These are phyloP conservation scores for Coemansia sp. DNA, from an alignment of 192 early-diverging fungal species.

Conservation along the genomic window DNA sequence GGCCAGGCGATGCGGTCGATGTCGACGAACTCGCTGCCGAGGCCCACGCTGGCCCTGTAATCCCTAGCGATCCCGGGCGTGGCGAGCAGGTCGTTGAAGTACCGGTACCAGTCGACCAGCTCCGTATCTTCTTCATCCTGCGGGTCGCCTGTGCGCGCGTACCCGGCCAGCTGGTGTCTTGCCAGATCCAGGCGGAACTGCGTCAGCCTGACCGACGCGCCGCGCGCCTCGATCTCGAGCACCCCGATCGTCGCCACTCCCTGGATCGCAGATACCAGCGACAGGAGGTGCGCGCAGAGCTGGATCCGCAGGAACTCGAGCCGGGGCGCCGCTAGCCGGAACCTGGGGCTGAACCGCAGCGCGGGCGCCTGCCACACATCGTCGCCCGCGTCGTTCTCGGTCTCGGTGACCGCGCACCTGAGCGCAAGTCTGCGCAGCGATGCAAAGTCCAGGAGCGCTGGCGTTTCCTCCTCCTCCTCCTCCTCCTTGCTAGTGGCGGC, in stretches of 20 bases:
- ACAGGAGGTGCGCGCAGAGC: neutral
- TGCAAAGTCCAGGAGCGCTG: neutral
- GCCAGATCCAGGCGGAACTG: neutral
- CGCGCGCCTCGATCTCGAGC: neutral
- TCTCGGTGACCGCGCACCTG: neutral
- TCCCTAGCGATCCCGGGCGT: neutral
- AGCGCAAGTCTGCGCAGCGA: neutral
- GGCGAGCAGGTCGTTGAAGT: neutral
- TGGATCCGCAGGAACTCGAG: neutral
- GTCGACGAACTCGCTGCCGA: neutral
- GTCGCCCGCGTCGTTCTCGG: neutral
- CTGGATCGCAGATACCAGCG: neutral
- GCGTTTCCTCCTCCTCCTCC: too few species aligned
- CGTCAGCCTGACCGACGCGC: neutral
- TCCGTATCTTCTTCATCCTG: neutral
- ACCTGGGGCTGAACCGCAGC: neutral
- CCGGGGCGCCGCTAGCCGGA: neutral
- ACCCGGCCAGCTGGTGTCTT: neutral
- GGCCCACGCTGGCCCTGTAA: neutral
- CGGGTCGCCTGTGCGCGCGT: neutral
- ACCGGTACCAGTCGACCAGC: neutral
- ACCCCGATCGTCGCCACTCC: neutral
- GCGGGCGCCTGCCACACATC: neutral
- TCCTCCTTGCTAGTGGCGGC: neutral
- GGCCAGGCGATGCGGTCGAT: neutral